phyloP scores from a whole-genome alignment of 257 asterid genomes.

The Vinca minor region DNA sequence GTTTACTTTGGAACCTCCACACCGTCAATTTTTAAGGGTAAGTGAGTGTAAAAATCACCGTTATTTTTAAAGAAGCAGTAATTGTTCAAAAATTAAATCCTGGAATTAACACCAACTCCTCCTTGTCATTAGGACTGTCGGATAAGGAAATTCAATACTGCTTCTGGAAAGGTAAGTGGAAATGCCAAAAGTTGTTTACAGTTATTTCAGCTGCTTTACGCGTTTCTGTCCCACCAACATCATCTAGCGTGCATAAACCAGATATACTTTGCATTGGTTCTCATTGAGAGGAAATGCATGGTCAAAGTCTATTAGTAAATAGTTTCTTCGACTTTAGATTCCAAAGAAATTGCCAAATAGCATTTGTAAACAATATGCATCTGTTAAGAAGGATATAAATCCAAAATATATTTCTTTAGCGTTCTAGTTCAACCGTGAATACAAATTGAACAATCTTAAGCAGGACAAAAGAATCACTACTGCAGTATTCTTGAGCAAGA shows the following conservation, averaged over 20 bases:
- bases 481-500: not conserved
- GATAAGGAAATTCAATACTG: slow-evolving; percentile 80
- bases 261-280: not conserved
- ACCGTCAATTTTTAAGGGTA: slow-evolving; percentile 89
- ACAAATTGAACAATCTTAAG: not conserved
- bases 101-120: slow-evolving; percentile 16
- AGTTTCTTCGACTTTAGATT: not conserved
- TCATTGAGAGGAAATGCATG: not conserved
- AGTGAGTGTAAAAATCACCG: slow-evolving; percentile 1
- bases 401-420: not conserved
- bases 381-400: not conserved
- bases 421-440: not conserved
- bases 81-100: slow-evolving; percentile 9
- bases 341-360: not conserved
- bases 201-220: not conserved
- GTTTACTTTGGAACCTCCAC: slow-evolving; percentile 96
- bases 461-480: not conserved
- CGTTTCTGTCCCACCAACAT: not conserved
- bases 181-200: slow-evolving; percentile 10
- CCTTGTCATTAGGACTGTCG: slow-evolving; percentile 52
- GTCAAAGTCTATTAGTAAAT: not conserved
- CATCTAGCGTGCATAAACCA: not conserved
- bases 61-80: slow-evolving; percentile 1
- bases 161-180: slow-evolving; percentile 86
- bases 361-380: not conserved